Conservation (phyloP, 1,284 basidiomycete species). For the Malassezia cuniculi region DNA sequence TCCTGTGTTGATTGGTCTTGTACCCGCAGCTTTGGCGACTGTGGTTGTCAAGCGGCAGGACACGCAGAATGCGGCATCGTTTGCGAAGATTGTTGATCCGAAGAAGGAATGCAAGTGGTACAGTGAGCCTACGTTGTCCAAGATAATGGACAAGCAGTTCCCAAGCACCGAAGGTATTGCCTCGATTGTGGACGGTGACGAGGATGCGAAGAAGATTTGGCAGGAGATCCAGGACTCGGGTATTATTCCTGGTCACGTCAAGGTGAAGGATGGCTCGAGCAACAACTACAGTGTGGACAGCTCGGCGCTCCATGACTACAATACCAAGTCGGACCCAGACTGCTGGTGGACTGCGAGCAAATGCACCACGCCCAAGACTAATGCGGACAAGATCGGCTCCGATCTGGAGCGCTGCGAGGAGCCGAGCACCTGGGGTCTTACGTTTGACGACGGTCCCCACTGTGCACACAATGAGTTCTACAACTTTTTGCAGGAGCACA, state of each 20-base stretch:
- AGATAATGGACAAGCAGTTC: conserved; percentile 17
- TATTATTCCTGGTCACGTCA: conserved; percentile 41
- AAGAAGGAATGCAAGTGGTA: conserved; percentile 28
- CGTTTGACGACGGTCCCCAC: conserved; percentile 49
- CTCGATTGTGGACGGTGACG: conserved; percentile 44
- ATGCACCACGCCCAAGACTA: conserved; percentile 35
- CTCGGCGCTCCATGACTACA: no score
- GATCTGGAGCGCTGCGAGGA: conserved; percentile 47
- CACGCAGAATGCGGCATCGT: conserved; percentile 21
- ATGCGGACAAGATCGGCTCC: conserved; percentile 26
- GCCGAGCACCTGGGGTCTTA: conserved; percentile 49
- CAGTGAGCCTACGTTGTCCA: conserved; percentile 21
- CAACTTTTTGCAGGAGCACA: conserved; percentile 47
- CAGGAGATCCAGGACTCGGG: conserved; percentile 32
- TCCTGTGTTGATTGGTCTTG: no score
- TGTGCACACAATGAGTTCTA: conserved; percentile 50
- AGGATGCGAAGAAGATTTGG: conserved; percentile 39
- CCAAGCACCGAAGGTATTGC: conserved; percentile 45
- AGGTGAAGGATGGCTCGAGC: conserved; percentile 11
- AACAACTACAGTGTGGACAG: conserved; percentile 22
- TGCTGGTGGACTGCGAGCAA: conserved; percentile 31
- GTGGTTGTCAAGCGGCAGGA: no score
- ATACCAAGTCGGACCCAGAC: conserved; percentile 20
- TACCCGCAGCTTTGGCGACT: no score
- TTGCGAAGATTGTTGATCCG: conserved; percentile 17